Base-by-base conservation (phyloP, 352 stramenopile species). In the Globisporangium recalcitrans region DNA sequence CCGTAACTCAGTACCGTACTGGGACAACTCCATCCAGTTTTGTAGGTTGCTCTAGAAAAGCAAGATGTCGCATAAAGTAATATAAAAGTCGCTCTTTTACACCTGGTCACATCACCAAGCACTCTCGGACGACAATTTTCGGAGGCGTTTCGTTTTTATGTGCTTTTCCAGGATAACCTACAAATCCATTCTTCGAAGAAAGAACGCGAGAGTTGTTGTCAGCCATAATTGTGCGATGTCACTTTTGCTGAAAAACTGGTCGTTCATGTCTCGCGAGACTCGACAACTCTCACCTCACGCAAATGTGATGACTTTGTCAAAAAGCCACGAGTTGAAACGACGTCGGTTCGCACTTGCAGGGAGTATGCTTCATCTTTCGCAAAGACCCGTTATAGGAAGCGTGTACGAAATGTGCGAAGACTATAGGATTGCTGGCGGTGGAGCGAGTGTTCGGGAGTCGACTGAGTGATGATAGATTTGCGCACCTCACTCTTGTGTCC, bases 141-240 rank as follows among this genome's bases (percentile, higher is more conserved):
- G 26, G 26, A 26, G 11, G 3, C 48, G 48, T 29, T 52, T 51
- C 44, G 21, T 51, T 55, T 56, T 34, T 58, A 38, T 56, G 32
- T 38, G 32, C 34, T 48, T 63, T 58, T 58, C 19, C 31, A 63
- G 58, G 29, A 57, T 32, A 52, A 63, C 31, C 58, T 63, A 57
- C 46, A 51, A 46, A 21, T 44, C 36, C 14, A 47, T 49, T 48
- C 16, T 59, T 21, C 29, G 8, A 40, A 40, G 34, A 6, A 40
- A 44, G 4, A 44, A 11, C 19, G 19, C 7, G 42, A 24, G 26
- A 36, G 48, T 36, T 54, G 48, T n/a, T 22, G 36, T 44, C 54
- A 49, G 40, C 36, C 36, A 38, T 24, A 60, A 60, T 60, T 60
- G 32, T 38, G 54, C 27, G 22, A 60, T 24, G 34, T 24, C 13